Percentiles rank a stretch among this genome's conserved stretches.
phyloP scores from a whole-genome alignment of 345 rosid species.

The Toxicodendron radicans region DNA sequence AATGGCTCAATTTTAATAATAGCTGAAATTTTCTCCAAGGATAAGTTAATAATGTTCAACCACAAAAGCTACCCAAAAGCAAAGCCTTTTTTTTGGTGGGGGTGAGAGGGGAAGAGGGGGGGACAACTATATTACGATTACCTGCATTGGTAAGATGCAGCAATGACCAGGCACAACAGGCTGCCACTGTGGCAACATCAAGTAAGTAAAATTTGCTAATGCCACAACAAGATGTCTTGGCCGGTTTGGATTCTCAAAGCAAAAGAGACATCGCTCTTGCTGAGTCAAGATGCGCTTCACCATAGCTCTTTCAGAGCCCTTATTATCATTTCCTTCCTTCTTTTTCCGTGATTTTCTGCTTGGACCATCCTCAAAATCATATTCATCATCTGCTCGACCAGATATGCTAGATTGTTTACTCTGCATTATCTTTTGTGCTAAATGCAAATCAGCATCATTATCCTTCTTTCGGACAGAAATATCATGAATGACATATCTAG shows the following conservation, averaged over 20 bases:
- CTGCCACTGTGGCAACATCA: slow-evolving; percentile 80
- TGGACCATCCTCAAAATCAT: slow-evolving; percentile 83
- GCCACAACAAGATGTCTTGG: slow-evolving; percentile 87
- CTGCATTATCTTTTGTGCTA: slow-evolving; percentile 70
- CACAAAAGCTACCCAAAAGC: neutral
- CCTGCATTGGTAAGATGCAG: slow-evolving; percentile 88
- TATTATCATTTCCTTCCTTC: slow-evolving; percentile 34
- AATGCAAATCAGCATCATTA: slow-evolving; percentile 71
- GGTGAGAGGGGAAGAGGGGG: too few relatives aligned
- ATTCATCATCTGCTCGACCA: slow-evolving; percentile 86
- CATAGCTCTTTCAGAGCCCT: slow-evolving; percentile 41
- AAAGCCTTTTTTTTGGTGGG: neutral
- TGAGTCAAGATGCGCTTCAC: slow-evolving; percentile 70
- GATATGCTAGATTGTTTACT: slow-evolving; percentile 68
- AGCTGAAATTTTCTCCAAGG: neutral
- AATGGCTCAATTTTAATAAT: slow-evolving; percentile 4
- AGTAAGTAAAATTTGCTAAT: slow-evolving; percentile 84
- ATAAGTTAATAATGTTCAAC: neutral
- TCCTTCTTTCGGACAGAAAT: slow-evolving; percentile 40
- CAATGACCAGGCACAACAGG: slow-evolving; percentile 89
- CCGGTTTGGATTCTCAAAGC: slow-evolving; percentile 88
- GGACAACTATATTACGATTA: slow-evolving; percentile 20
- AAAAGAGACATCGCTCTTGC: slow-evolving; percentile 89
- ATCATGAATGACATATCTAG: slow-evolving; percentile 47
- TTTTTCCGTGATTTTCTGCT: slow-evolving; percentile 54